Conservation (phyloP, 2,329 filamentous ascomycete genomes). For the Pseudogymnoascus sp. region DNA sequence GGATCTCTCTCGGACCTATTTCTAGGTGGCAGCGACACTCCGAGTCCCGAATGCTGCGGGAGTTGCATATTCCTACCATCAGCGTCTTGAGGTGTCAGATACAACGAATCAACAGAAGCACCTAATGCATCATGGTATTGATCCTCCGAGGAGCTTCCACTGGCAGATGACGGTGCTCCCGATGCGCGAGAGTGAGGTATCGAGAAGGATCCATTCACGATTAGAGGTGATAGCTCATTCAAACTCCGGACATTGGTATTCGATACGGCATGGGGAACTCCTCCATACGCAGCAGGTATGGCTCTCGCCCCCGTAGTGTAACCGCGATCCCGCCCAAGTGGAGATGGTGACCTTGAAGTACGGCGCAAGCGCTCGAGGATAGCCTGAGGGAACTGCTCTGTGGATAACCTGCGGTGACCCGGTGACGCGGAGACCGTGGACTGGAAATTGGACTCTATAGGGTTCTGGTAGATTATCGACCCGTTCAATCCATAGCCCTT, state of each 20-base stretch:
- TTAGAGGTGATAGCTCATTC: conserved; percentile 25
- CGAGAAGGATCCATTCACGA: conserved; percentile 30
- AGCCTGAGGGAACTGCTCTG: conserved; percentile 31
- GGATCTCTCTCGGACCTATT: background rate
- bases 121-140: conserved; percentile 21
- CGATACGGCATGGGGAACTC: conserved; percentile 24
- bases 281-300: conserved; percentile 20
- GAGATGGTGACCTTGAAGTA: conserved; percentile 31
- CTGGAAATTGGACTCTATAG: conserved; percentile 16
- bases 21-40: background rate
- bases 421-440: conserved; percentile 26
- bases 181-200: conserved; percentile 24
- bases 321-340: conserved; percentile 30
- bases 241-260: conserved; percentile 25
- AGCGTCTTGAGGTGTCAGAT: background rate
- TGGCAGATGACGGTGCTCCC: conserved; percentile 25
- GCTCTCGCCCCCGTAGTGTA: conserved; percentile 26
- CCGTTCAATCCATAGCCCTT: conserved; percentile 32
- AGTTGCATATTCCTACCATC: background rate
- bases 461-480: conserved; percentile 4
- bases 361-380: conserved; percentile 29
- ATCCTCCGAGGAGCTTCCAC: conserved; percentile 26
- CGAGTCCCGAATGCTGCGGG: background rate
- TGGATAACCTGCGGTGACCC: conserved; percentile 26
- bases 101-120: conserved; percentile 27